These are phyloP conservation scores for Gillenia trifoliata DNA, from an alignment of 306 rosid species.

Conservation along the genomic window DNA sequence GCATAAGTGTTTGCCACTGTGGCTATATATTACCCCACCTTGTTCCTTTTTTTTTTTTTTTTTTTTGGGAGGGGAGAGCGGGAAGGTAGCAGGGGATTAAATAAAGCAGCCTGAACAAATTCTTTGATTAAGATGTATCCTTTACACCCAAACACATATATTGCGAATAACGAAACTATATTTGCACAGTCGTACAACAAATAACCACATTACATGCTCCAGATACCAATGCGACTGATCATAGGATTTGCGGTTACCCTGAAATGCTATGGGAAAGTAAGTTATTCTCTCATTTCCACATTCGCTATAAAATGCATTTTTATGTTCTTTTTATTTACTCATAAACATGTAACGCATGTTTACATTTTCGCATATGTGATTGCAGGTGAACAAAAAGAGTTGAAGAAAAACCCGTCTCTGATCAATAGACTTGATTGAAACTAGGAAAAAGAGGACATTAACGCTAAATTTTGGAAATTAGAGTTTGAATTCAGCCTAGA, in stretches of 20 bases:
- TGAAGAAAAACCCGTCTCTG: slow-evolving; percentile 60
- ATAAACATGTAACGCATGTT: neutral
- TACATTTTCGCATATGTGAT: neutral
- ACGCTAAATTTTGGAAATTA: neutral
- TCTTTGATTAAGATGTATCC: too few species aligned
- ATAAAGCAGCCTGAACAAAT: too few species aligned
- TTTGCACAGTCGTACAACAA: neutral
- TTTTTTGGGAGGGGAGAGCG: neutral
- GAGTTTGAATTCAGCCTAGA: neutral
- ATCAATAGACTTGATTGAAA: slow-evolving; percentile 17
- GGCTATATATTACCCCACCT: neutral
- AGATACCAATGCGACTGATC: slow-evolving; percentile 69
- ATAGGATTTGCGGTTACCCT: slow-evolving; percentile 74
- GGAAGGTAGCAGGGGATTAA: too few species aligned
- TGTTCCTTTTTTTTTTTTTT: neutral
- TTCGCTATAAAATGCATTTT: too few species aligned
- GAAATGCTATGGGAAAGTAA: slow-evolving; percentile 99
- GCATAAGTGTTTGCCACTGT: too few species aligned
- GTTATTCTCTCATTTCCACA: too few species aligned
- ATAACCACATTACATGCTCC: slow-evolving; percentile 6
- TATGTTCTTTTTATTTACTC: slow-evolving; percentile 7
- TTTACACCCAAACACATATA: too few species aligned
- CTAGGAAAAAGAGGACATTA: neutral
- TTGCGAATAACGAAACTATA: too few species aligned
- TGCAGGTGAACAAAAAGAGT: slow-evolving; percentile 81